Evolutionary conservation across 2,329 filamentous ascomycete species (phyloP), one percentile per base, ranked within the genome.

Genomic region (Aureobasidium sp.): DNA sequence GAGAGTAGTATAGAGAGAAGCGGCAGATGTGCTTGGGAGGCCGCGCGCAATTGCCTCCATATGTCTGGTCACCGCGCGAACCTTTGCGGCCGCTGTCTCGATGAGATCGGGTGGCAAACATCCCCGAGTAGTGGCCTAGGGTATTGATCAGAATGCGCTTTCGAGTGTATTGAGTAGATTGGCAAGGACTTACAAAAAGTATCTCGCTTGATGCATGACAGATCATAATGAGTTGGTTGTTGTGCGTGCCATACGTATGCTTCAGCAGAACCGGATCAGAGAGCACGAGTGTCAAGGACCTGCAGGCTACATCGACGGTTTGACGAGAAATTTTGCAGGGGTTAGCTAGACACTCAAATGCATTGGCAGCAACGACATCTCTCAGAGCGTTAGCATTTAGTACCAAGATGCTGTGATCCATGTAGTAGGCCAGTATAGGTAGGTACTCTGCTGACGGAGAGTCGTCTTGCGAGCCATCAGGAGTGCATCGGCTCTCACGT

Each of bases 211-310:
- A 26, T 12, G 55, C 42, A 23, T 58, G 55, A 13, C 55, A 58
- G 5, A 58, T 58, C 55, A 58, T 58, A 20, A 58, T 47, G 13
- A 58, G 32, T 13, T 47, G 41, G 15, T 47, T 46, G n/a, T 58
- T 58, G 32, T 58, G 55, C 8, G 37, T 46, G 5, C 55, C 55
- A 36, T 46, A 58, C 55, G 37, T 58, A 15, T 46, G 42, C n/a
- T 36, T 27, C 3, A 58, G 29, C 9, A 58, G 13, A 2, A 47
- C 15, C n/a, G 55, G 55, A 15, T 58, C 55, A 42, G 42, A 37
- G 2, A 58, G 55, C 12, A 47, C 15, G 6, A 58, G 55, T 10
- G 20, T 20, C 4, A 58, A 36, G n/a, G 42, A 47, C 15, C 55
- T 46, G 55, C 27, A 58, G 2, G 55, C 55, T 13, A 58, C 55